These are phyloP conservation scores for Rugosomyces carneus DNA, from an alignment of 1,284 basidiomycete species.

Conservation along the genomic window DNA sequence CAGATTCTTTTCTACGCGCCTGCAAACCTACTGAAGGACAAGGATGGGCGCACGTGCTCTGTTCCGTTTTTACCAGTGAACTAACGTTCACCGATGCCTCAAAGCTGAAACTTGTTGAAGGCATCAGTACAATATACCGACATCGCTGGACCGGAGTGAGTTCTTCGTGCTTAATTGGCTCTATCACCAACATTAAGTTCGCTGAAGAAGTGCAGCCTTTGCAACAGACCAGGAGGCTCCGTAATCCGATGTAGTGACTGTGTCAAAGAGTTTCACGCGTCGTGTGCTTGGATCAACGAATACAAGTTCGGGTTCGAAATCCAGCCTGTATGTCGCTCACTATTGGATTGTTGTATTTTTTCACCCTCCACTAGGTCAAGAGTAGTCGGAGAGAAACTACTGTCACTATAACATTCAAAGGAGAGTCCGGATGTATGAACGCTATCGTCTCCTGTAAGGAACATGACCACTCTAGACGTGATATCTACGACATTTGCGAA, in stretches of 20 bases:
- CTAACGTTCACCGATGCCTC: slow-evolving; percentile 72
- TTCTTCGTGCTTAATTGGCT: slow-evolving; percentile 7
- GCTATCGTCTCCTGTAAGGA: slow-evolving; percentile 79
- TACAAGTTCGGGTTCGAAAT: slow-evolving; percentile 90
- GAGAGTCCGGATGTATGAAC: slow-evolving; percentile 79
- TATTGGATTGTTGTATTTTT: background rate
- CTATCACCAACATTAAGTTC: background rate
- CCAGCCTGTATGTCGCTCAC: slow-evolving; percentile 53
- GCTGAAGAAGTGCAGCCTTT: slow-evolving; percentile 56
- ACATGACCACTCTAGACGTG: slow-evolving; percentile 63
- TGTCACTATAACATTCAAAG: slow-evolving; percentile 75
- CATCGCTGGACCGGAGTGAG: slow-evolving; percentile 61
- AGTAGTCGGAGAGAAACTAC: slow-evolving; percentile 62
- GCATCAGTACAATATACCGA: slow-evolving; percentile 69
- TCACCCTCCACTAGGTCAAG: slow-evolving; percentile 52
- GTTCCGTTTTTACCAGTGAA: slow-evolving; percentile 85
- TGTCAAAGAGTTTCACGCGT: slow-evolving; percentile 73
- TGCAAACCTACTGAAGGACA: slow-evolving; percentile 93
- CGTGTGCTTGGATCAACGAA: slow-evolving; percentile 84
- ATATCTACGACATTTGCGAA: slow-evolving; percentile 79
- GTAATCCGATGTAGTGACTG: slow-evolving; percentile 85
- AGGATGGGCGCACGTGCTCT: slow-evolving; percentile 89
- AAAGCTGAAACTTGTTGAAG: slow-evolving; percentile 76
- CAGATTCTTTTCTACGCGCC: slow-evolving; percentile 73
- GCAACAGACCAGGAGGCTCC: slow-evolving; percentile 65